phyloP scores from a whole-genome alignment of 2,329 filamentous ascomycete species.

The Colletotrichum cereale region DNA sequence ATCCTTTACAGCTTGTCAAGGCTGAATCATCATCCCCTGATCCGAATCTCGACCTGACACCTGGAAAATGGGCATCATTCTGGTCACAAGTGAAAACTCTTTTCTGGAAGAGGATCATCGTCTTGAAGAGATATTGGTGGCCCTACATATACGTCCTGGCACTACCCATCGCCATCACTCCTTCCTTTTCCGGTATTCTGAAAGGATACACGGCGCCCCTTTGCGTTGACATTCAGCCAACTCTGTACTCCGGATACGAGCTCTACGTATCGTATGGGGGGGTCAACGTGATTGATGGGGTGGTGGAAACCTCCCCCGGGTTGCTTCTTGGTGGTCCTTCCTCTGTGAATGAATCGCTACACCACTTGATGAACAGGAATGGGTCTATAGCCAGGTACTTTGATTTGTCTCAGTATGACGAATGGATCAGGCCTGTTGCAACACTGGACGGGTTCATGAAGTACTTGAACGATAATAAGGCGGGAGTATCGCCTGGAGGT shows the following conservation, averaged over 20 bases:
- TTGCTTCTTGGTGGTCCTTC: constrained; percentile 5
- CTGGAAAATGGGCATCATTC: not conserved
- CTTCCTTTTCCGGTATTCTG: constrained; percentile 26
- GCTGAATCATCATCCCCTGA: not conserved
- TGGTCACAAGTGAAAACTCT: constrained; percentile 40
- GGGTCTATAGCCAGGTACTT: not conserved
- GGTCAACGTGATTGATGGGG: not conserved
- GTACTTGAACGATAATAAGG: not conserved
- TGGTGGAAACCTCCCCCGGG: not conserved
- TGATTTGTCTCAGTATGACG: constrained; percentile 3
- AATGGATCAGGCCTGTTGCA: not conserved
- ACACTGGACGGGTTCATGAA: constrained; percentile 5
- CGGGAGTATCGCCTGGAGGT: not conserved
- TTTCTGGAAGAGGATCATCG: constrained; percentile 42
- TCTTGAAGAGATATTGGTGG: constrained; percentile 43
- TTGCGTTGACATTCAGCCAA: not conserved
- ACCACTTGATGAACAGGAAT: not conserved
- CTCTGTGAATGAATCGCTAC: not conserved
- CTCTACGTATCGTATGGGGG: not conserved
- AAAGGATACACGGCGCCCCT: not conserved
- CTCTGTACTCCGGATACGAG: not conserved
- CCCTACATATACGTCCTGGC: constrained; percentile 41
- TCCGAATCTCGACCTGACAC: not conserved
- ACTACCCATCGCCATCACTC: constrained; percentile 43
- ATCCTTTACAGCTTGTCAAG: constrained; percentile 17